A percentile compares a stretch with the other conserved stretches of the same genome.
These are phyloP conservation scores for Fragaria ananassa DNA, from an alignment of 306 rosid genomes.

Conservation along the genomic window DNA sequence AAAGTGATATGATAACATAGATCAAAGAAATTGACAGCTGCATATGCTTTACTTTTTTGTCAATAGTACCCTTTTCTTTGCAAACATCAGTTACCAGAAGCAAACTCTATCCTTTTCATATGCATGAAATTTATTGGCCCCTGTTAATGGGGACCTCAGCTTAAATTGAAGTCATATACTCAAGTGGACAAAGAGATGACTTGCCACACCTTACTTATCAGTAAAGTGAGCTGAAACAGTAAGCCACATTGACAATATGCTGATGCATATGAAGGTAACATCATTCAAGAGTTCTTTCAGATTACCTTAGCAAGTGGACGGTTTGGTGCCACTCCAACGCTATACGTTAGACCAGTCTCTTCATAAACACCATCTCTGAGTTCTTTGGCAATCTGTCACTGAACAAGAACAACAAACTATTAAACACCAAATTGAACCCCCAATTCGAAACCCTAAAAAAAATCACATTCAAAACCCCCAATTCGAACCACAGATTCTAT, in stretches of 20 bases:
- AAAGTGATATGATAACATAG: not conserved
- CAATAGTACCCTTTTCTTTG: not conserved
- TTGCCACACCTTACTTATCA: not conserved
- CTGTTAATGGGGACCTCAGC: no score
- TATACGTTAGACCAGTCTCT: constrained; percentile 87
- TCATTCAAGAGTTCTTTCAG: not conserved
- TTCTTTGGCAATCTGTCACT: constrained; percentile 63
- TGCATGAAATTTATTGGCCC: not conserved
- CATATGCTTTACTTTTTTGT: no score
- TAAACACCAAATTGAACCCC: no score
- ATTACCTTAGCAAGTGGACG: constrained; percentile 86
- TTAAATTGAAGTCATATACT: not conserved
- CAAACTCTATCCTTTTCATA: not conserved
- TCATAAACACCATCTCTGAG: constrained; percentile 65
- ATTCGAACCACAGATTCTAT: no score
- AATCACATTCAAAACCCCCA: no score
- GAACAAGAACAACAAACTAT: no score
- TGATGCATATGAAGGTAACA: not conserved
- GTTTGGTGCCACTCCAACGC: constrained; percentile 97
- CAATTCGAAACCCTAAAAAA: no score
- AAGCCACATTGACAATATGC: not conserved
- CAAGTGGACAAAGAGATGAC: not conserved
- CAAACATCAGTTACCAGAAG: not conserved
- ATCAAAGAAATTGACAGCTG: not conserved
- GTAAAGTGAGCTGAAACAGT: not conserved